Evolutionary conservation across 768 basidiomycete genomes (phyloP), one percentile per base, ranked within the genome.

Genomic region (Phaeotremella fagi): DNA sequence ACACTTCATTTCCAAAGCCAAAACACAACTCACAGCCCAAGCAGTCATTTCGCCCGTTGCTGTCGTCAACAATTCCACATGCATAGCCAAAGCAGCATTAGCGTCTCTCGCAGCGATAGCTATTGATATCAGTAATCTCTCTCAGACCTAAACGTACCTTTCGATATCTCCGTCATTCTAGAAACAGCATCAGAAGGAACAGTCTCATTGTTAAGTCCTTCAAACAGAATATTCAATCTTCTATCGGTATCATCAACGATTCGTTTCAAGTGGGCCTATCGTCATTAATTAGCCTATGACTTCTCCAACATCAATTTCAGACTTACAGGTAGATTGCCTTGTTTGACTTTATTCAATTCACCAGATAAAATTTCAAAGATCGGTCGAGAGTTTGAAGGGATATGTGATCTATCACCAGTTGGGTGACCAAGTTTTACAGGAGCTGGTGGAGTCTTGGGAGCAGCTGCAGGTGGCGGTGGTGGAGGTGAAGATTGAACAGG

Each of bases 351-450:
- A 41, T 78, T 77, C 61, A 92, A 67, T 52, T 86, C 83, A 42
- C 79, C 79, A 20, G 79, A 79, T 33, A 95, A 77, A 16, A 86
- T 78, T 46, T 82, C 78, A 57, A 79, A 90, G 45, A 87, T 83
- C 0, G 85, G 83, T 52, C 78, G 73, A 20, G 81, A 79, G 42
- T 79, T 76, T 7, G 85, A 83, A 0, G 90, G 86, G 48, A 97
- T 95, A 72, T 97, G 94, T n/a, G 82, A 82, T 24, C 91, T 81
- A 71, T 98, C 94, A 50, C 94, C 92, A 47, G 84, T 80, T 37
- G 92, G 84, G 72, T 85, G 83, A 69, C 82, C 82, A 16, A 82
- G 78, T 33, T 68, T 68, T 1, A 60, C 49, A 11, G 66, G 57
- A 26, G 71, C 59, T 11, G 70, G 54, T 4, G 60, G 75, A 27